Evolutionary conservation across 2,329 filamentous ascomycete genomes (phyloP), one percentile per base, ranked within the genome.

Genomic region (Ophiostoma perfectum): DNA sequence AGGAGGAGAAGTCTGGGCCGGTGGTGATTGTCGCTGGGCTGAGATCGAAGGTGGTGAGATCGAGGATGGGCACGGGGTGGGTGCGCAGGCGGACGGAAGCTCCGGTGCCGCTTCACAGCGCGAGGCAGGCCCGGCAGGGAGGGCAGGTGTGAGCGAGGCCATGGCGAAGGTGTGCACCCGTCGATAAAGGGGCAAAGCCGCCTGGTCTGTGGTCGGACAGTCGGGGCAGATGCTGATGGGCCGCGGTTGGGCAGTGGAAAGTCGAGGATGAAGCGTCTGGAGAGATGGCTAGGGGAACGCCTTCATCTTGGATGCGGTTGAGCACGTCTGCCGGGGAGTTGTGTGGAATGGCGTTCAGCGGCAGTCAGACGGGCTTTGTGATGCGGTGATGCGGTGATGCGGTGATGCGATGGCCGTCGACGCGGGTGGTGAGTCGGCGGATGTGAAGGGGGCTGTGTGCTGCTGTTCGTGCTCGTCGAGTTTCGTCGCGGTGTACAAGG

Each of bases 261-360:
- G 42, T 64, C 18, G 68, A 62, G 41, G 41, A 66, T 62, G 4
- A 39, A 41, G 27, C 27, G 55, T 68, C 11, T 42, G 27, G 27
- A 52, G 45, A 64, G 64, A 27, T 16, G 14, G 65, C 65, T 69
- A 69, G 42, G 65, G 55, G 65, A 67, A 52, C 36, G 58, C 45
- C 68, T 65, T 69, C 68, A 69, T 69, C 68, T 66, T 62, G 68
- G 41, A 49, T 27, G 27, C 27, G 44, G 49, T 42, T 52, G 42
- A 63, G 62, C 65, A 62, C 68, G 68, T 62, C 65, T 27, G 66
- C 65, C 65, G 60, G 14, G 14, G 4, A 2, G 41, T 14, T 5
- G 49, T n/a, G 14, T 16, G 12, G 49, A n/a, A 6, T 6, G 49
- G 18, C 18, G 5, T 14, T 52, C 14, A n/a, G 14, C 12, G 5